Base-by-base conservation (phyloP, 306 rosid species). In the Corylus avellana region DNA sequence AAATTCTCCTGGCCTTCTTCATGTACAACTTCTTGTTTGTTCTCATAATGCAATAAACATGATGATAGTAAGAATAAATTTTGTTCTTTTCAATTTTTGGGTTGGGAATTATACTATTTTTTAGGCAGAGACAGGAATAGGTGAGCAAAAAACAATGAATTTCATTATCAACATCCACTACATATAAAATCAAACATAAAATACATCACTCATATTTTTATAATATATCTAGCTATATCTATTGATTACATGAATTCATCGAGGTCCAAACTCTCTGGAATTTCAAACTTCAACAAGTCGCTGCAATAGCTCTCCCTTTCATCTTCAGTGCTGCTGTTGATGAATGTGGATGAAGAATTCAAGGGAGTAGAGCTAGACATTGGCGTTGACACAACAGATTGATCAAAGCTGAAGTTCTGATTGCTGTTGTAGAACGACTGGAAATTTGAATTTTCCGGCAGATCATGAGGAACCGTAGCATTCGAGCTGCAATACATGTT, bases 251-350 rank as follows among this genome's bases (percentile, higher is more conserved):
- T 73, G 78, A 88, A 88, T 54, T 88, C 99, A 58, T 50, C 85
- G 49, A 96, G 87, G 54, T 91, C 96, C 75, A 93, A 77, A 87
- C 89, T 84, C 81, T 90, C 97, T 3, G 99, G 98, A 80, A 93
- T 87, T 79, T 90, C 98, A 11, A 96, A 91, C 84, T 93, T 88
- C 80, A 91, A 91, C 56, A 92, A 35, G 74, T 85, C 85, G 77
- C 94, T 90, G 86, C 96, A 86, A 78, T 79, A 87, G 66, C 91
- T 92, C 56, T 95, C 98, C 49, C 85, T 89, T 67, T 92, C 98
- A 70, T 92, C 98, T 86, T 95, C 98, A 0, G 85, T 47, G 90
- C 88, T 49, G 88, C 88, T 80, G 79, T 87, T 85, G 70, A 83
- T 86, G 72, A 84, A 78, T 0, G 94, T 90, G 0, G 96, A 77